phyloP scores from a whole-genome alignment of 768 basidiomycete species.

The Asterophora lycoperdoides region DNA sequence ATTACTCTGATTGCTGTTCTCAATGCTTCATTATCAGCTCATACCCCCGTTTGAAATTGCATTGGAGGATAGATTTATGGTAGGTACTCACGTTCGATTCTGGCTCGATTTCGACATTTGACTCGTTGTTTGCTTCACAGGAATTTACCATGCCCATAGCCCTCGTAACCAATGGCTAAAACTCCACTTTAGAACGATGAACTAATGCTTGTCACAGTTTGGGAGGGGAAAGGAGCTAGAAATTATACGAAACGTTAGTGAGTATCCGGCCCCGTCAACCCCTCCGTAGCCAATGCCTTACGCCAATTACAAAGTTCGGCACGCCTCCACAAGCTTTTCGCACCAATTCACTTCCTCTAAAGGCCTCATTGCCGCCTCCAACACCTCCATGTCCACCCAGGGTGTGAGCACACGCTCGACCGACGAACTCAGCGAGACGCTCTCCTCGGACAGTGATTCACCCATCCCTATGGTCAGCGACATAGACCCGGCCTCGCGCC shows the following conservation, averaged over 20 bases:
- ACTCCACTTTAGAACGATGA: not conserved
- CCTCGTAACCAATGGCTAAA: slow-evolving; percentile 37
- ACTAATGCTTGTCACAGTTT: slow-evolving; percentile 36
- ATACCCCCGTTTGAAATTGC: slow-evolving; percentile 69
- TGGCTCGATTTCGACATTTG: not conserved
- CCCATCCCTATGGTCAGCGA: slow-evolving; percentile 12
- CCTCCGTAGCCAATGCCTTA: too few relatives aligned
- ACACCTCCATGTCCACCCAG: slow-evolving; percentile 24
- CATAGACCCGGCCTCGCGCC: not conserved
- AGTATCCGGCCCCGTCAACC: slow-evolving; percentile 23
- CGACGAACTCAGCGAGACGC: slow-evolving; percentile 41
- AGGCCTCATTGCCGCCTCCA: slow-evolving; percentile 35
- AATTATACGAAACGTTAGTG: slow-evolving; percentile 60
- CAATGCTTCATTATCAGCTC: slow-evolving; percentile 35
- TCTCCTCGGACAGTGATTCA: slow-evolving; percentile 42
- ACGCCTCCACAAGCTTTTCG: slow-evolving; percentile 56
- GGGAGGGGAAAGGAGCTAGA: slow-evolving; percentile 72
- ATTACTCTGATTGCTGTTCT: not conserved
- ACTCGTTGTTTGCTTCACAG: slow-evolving; percentile 24
- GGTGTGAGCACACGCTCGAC: slow-evolving; percentile 22
- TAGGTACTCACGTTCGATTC: slow-evolving; percentile 35
- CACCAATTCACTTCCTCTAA: slow-evolving; percentile 43
- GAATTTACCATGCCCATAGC: slow-evolving; percentile 69
- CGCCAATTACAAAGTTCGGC: too few relatives aligned
- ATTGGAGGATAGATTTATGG: slow-evolving; percentile 59